Percentiles rank a stretch among this genome's conserved stretches.
Conservation (phyloP, 306 rosid species). For the Ochetophila trinervis region DNA sequence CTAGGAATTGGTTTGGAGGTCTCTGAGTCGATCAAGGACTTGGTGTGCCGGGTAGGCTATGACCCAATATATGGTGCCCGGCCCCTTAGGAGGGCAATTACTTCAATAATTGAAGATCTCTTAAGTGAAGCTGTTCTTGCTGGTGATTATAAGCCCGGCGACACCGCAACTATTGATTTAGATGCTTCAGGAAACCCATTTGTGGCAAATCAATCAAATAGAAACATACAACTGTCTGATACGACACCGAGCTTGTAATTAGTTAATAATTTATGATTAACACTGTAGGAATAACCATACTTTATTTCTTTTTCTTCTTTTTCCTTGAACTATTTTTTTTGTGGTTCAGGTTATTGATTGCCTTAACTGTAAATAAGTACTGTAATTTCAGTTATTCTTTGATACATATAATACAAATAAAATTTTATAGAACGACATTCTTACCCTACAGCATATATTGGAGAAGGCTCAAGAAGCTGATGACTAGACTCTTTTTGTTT, state of each 20-base stretch:
- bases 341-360: no score
- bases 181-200: slow-evolving; percentile 62
- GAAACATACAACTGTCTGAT: slow-evolving; percentile 48
- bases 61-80: slow-evolving; percentile 74
- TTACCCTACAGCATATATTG: no score
- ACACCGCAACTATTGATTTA: slow-evolving; percentile 63
- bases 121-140: slow-evolving; percentile 67
- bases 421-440: no score
- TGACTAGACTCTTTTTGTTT: no score
- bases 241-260: slow-evolving; percentile 25
- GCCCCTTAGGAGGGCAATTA: slow-evolving; percentile 69
- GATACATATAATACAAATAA: no score
- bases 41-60: slow-evolving; percentile 65
- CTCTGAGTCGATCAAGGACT: slow-evolving; percentile 64
- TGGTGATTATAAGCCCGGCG: slow-evolving; percentile 62
- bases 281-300: no score
- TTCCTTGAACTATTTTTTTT: no score
- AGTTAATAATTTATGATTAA: background rate
- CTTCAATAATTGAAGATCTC: slow-evolving; percentile 62
- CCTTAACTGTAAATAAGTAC: no score
- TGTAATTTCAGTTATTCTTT: no score
- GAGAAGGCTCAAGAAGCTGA: no score
- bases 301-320: no score
- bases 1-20: slow-evolving; percentile 59
- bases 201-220: slow-evolving; percentile 49